A percentile compares a stretch with the other conserved stretches of the same genome.
Evolutionary conservation across 441 rosid species (phyloP).

Genomic region (Codiaeum variegatum): DNA sequence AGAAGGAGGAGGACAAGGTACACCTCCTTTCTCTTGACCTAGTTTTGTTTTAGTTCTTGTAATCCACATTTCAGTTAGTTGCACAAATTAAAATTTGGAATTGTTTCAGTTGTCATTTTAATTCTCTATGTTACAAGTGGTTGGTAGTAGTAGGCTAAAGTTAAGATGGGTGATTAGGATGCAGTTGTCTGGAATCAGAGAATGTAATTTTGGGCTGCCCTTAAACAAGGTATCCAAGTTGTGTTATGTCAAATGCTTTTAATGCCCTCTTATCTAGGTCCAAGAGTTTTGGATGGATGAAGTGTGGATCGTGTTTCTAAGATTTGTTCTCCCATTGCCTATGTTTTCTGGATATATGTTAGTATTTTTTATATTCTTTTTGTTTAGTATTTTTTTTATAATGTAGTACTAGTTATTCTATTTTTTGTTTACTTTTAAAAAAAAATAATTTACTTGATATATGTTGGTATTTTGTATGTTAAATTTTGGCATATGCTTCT

Average conservation of each 20-base stretch:
- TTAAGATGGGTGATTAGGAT: neutral
- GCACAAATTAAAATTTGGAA: neutral
- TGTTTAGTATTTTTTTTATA: too few relatives aligned
- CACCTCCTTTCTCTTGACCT: neutral
- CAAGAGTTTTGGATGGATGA: neutral
- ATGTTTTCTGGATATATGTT: neutral
- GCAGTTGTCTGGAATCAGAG: neutral
- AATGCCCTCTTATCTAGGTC: neutral
- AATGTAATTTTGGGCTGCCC: neutral
- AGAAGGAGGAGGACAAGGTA: conserved; percentile 78
- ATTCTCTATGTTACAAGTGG: neutral
- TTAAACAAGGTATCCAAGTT: neutral
- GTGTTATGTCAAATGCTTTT: neutral
- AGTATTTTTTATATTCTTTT: neutral
- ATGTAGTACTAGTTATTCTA: too few relatives aligned
- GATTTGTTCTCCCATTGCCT: neutral
- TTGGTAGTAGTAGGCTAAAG: neutral
- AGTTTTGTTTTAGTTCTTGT: neutral
- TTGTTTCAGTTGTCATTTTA: neutral
- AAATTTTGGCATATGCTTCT: neutral
- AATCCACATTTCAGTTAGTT: neutral
- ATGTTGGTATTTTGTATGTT: neutral
- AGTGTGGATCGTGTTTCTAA: neutral
- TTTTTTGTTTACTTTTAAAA: too few relatives aligned
- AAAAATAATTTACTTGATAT: neutral